Evolutionary conservation across 768 basidiomycete species (phyloP).

Genomic region (Naganishia kalamii): DNA sequence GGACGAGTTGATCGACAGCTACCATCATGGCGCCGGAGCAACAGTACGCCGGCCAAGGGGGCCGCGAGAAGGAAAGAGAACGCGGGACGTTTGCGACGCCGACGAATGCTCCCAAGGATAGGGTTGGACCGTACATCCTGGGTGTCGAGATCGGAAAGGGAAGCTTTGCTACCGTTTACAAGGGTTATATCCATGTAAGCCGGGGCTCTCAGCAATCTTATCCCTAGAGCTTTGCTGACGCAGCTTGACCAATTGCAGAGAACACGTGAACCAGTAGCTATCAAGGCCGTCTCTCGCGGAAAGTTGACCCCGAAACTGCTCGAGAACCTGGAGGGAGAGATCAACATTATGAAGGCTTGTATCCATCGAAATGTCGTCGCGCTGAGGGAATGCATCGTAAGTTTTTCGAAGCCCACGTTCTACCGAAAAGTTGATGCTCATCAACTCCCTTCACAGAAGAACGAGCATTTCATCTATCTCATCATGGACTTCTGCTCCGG

Average conservation of each 20-base stretch:
- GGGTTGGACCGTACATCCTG: conserved; percentile 47
- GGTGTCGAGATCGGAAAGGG: conserved; percentile 55
- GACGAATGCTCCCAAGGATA: conserved; percentile 25
- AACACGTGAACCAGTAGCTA: conserved; percentile 70
- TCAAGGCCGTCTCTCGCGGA: conserved; percentile 86
- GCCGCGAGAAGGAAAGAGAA: conserved; percentile 9
- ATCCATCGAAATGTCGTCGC: conserved; percentile 89
- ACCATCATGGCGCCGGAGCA: not conserved
- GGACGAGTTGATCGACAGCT: no score
- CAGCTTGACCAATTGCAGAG: conserved; percentile 49
- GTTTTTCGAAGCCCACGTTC: conserved; percentile 31
- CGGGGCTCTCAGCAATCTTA: not conserved
- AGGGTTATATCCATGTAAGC: conserved; percentile 80
- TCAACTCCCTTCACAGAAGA: conserved; percentile 46
- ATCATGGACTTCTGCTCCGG: conserved; percentile 97
- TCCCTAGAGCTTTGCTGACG: not conserved
- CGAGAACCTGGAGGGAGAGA: conserved; percentile 97
- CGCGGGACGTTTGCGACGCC: not conserved
- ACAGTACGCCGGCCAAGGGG: not conserved
- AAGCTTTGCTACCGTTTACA: conserved; percentile 92
- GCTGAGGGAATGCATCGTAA: conserved; percentile 83
- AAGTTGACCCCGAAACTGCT: conserved; percentile 85
- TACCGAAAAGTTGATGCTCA: not conserved
- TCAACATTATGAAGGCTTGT: conserved; percentile 87
- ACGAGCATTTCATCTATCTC: conserved; percentile 61